These are phyloP conservation scores for Barnettozyma botsteinii DNA, from an alignment of 805 yeast species.

Conservation along the genomic window DNA sequence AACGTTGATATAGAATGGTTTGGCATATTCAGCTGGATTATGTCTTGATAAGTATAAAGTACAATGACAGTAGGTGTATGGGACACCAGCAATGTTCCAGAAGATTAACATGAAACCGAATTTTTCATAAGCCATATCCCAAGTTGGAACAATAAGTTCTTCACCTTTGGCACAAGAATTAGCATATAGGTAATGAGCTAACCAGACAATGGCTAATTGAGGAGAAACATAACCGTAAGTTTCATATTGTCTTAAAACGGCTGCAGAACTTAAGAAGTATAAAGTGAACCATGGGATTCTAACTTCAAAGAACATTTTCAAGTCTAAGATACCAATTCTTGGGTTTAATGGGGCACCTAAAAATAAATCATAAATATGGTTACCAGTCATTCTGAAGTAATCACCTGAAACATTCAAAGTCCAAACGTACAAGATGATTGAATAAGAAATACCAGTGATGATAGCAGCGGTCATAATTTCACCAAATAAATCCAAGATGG, in stretches of 20 bases:
- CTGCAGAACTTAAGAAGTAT: conserved; percentile 68
- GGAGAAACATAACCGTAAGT: conserved; percentile 72
- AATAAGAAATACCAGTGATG: conserved; percentile 62
- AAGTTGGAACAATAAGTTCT: conserved; percentile 92
- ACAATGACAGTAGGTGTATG: conserved; percentile 95
- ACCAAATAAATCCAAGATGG: conserved; percentile 77
- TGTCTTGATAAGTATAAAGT: conserved; percentile 79
- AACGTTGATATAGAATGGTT: conserved; percentile 59
- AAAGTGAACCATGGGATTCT: conserved; percentile 95
- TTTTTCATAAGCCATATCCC: conserved; percentile 99
- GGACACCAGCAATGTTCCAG: conserved; percentile 99
- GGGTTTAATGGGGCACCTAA: conserved; percentile 99
- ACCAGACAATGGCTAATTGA: conserved; percentile 64
- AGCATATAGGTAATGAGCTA: conserved; percentile 92
- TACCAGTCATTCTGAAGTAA: conserved; percentile 89
- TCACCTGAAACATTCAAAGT: conserved; percentile 63
- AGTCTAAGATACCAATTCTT: conserved; percentile 84
- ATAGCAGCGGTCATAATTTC: conserved; percentile 92
- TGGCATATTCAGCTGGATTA: conserved; percentile 74
- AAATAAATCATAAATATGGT: conserved; percentile 82
- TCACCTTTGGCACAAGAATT: conserved; percentile 98
- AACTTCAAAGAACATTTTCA: conserved; percentile 96
- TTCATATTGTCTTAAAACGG: conserved; percentile 75
- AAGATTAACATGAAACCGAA: conserved; percentile 98
- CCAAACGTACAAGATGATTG: conserved; percentile 64